Base-by-base conservation (phyloP, 2,329 filamentous ascomycete species). In the Venturia aucupariae region DNA sequence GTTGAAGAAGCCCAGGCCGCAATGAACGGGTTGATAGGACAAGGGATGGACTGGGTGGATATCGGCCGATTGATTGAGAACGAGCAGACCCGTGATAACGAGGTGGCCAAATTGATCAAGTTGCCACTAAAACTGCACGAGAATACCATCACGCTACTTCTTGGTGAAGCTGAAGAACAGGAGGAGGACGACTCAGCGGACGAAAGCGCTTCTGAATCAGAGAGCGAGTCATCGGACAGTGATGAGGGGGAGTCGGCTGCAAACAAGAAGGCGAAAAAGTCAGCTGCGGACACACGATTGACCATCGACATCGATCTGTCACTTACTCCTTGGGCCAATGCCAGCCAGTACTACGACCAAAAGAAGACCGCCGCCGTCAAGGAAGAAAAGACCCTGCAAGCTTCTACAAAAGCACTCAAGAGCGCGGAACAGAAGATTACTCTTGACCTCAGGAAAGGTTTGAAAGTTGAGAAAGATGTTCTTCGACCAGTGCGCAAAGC, bases 31-130 rank as follows among this genome's bases (percentile, higher is more conserved):
- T 79, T 97, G n/a, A 85, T 99, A 66, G 85, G 85, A 5, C 91
- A 96, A 71, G 93, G 93, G 13, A 97, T 97, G 92, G 94, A 99
- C 70, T 99, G 94, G 94, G 86, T 91, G 13, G 90, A 97, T 68
- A 92, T 97, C 70, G 90, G 85, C 11, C 89, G 88, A 65, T 78
- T 99, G 67, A 90, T 99, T 62, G 91, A 96, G 73, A 84, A 91
- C 68, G 93, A 97, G 73, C 90, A 95, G 73, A 85, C 81, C 66
- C 82, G 87, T 60, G 82, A 85, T 35, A 99, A 99, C 68, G 85
- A 90, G 0, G 92, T 99, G 8, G 94, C 94, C 1, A 83, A 88
- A 65, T 86, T 92, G 55, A 96, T 99, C 71, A 90, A 89, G 72
- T 78, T 96, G 22, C 93, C 94, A 0, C 77, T 99, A 61, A 96